Conservation (phyloP, 2,329 filamentous ascomycete genomes). For the Colletotrichum agaves region DNA sequence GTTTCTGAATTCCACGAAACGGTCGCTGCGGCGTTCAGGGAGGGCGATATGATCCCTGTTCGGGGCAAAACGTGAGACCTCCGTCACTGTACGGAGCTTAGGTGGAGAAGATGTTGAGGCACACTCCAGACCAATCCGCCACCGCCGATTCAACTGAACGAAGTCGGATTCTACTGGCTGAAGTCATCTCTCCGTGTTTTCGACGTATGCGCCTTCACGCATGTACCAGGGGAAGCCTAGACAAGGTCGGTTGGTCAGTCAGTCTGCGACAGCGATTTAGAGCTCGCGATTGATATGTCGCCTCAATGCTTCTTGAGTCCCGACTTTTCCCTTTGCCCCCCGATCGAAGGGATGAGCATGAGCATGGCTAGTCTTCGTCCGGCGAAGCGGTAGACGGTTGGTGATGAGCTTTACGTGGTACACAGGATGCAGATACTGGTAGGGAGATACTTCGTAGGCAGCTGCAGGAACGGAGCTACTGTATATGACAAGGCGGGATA, state of each 20-base stretch:
- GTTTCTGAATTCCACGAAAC: slow-evolving; percentile 6
- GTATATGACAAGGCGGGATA: slow-evolving; percentile 10
- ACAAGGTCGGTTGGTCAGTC: slow-evolving; percentile 13
- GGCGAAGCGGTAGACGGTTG: slow-evolving; percentile 22
- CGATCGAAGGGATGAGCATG: not conserved
- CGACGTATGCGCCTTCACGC: too few relatives aligned
- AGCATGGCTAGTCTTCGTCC: slow-evolving; percentile 4
- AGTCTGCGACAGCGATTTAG: slow-evolving; percentile 8
- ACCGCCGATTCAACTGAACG: slow-evolving; percentile 10
- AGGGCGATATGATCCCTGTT: slow-evolving; percentile 11
- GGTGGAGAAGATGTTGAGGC: slow-evolving; percentile 35
- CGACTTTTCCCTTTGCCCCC: slow-evolving; percentile 6
- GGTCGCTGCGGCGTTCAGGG: slow-evolving; percentile 29
- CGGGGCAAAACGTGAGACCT: slow-evolving; percentile 27
- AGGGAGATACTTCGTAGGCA: too few relatives aligned
- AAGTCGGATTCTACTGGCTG: too few relatives aligned
- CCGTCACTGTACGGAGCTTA: slow-evolving; percentile 33
- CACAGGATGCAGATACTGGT: not conserved
- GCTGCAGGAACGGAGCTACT: slow-evolving; percentile 33
- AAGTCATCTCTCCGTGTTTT: not conserved
- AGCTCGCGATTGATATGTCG: not conserved
- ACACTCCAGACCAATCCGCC: slow-evolving; percentile 16
- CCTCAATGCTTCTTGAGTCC: not conserved
- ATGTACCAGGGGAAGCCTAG: not conserved
- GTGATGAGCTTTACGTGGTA: not conserved